These are phyloP conservation scores for Metschnikowia peoriensis DNA, from an alignment of 805 yeast species.

Conservation along the genomic window DNA sequence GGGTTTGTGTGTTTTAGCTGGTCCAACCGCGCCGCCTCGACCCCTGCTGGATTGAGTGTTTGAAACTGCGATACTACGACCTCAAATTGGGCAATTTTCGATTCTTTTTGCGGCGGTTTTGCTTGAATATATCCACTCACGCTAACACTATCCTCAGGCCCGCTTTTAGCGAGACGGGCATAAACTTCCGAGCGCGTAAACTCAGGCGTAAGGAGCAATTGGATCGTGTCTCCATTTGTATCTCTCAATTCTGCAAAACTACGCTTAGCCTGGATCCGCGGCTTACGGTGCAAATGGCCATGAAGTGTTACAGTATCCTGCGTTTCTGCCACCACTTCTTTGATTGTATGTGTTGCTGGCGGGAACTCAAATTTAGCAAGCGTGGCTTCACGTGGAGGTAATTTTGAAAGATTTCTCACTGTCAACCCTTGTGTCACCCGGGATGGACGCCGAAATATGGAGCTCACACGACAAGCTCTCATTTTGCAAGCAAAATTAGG, in stretches of 20 bases:
- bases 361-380: constrained; percentile 35
- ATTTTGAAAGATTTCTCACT: constrained; percentile 19
- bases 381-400: constrained; percentile 10
- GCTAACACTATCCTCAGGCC: constrained; percentile 69
- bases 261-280: constrained; percentile 65
- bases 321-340: constrained; percentile 11
- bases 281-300: constrained; percentile 84
- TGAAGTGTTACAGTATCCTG: constrained; percentile 46
- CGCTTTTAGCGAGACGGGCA: constrained; percentile 45
- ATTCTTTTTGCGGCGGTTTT: constrained; percentile 24
- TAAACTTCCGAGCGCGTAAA: constrained; percentile 37
- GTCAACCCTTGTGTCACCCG: background rate
- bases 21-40: constrained; percentile 67
- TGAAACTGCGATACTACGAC: constrained; percentile 51
- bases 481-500: no score
- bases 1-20: constrained; percentile 50
- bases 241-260: constrained; percentile 79
- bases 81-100: constrained; percentile 47
- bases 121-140: constrained; percentile 54
- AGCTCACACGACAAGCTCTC: background rate
- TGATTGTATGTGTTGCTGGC: constrained; percentile 30
- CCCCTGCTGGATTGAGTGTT: constrained; percentile 60
- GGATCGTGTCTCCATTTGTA: constrained; percentile 61
- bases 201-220: constrained; percentile 44
- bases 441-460: background rate